Base-by-base conservation (phyloP, 2,329 filamentous ascomycete genomes). In the Curvularia lunata region DNA sequence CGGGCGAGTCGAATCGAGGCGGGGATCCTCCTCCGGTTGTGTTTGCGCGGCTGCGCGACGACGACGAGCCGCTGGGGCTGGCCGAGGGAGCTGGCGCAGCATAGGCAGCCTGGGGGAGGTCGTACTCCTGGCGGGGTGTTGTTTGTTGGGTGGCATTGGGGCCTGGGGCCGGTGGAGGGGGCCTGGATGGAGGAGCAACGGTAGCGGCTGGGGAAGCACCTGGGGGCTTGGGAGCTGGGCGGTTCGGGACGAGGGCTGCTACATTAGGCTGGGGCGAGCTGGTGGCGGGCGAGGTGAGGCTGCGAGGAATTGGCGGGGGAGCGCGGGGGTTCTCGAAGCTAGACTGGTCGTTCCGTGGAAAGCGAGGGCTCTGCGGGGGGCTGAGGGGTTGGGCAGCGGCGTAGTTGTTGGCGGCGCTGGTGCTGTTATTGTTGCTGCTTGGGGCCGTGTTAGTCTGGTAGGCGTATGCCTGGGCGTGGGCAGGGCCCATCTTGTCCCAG, bases 251-350 rank as follows among this genome's bases (percentile, higher is more conserved):
- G 69, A 92, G 81, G 61, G 77, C 43, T 43, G 55, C 55, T 18
- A 54, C 68, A 74, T 79, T 76, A 58, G 74, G 54, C 58, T 77
- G 75, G 53, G 77, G 74, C 50, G 73, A 77, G 58, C 69, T 73
- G 38, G 77, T 79, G 48, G 81, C 82, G 21, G 74, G 72, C 48
- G 73, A 73, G 19, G 74, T 74, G 52, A 71, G 58, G 52, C 69
- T 74, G 52, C 75, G 73, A 23, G 94, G 93, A 59, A 97, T 91
- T 10, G 94, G 95, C 63, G 95, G 95, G 38, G 95, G 91, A 18
- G 94, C 91, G 72, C 95, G 87, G 48, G 95, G 95, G 74, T 99
- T 98, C 80, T 98, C 95, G 78, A 98, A 99, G 81, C 92, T 98
- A 74, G 91, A 91, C 84, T 92, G 89, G 80, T 91, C 87, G 79